These are phyloP conservation scores for Exophiala sp. DNA, from an alignment of 2,329 filamentous ascomycete species.

Conservation along the genomic window DNA sequence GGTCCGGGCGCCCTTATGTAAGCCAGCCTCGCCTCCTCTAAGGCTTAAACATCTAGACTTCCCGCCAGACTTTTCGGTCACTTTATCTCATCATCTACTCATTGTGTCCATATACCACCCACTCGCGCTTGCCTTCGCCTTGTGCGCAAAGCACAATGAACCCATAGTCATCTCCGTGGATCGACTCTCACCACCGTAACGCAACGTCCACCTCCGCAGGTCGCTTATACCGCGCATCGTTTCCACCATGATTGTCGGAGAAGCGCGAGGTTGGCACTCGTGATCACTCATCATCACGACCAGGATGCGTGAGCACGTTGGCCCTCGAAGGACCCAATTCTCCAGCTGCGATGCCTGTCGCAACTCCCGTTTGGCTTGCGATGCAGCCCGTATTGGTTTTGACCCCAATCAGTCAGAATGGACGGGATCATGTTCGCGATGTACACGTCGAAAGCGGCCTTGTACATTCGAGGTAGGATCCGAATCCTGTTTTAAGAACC, in stretches of 20 bases:
- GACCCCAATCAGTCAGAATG: conserved; percentile 17
- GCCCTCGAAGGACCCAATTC: conserved; percentile 31
- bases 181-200: too few species aligned
- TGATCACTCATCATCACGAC: neutral
- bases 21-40: too few species aligned
- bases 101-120: too few species aligned
- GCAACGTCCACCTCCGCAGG: too few species aligned
- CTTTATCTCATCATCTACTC: too few species aligned
- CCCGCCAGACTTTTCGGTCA: too few species aligned
- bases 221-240: neutral
- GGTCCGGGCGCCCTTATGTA: too few species aligned
- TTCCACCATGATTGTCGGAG: neutral
- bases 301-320: neutral
- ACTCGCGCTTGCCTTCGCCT: too few species aligned
- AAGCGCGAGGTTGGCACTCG: neutral
- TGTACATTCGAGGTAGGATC: conserved; percentile 21
- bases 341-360: conserved; percentile 36
- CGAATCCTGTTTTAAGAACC: neutral
- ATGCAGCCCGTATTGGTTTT: conserved; percentile 28
- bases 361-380: conserved; percentile 32
- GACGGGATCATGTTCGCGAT: conserved; percentile 25
- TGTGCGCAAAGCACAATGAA: too few species aligned
- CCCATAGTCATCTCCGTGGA: too few species aligned
- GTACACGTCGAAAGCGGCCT: conserved; percentile 18
- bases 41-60: too few species aligned